Percentiles rank a stretch among this genome's conserved stretches.
Evolutionary conservation across 768 basidiomycete species (phyloP).

Genomic region (Nidularia pulvinata): DNA sequence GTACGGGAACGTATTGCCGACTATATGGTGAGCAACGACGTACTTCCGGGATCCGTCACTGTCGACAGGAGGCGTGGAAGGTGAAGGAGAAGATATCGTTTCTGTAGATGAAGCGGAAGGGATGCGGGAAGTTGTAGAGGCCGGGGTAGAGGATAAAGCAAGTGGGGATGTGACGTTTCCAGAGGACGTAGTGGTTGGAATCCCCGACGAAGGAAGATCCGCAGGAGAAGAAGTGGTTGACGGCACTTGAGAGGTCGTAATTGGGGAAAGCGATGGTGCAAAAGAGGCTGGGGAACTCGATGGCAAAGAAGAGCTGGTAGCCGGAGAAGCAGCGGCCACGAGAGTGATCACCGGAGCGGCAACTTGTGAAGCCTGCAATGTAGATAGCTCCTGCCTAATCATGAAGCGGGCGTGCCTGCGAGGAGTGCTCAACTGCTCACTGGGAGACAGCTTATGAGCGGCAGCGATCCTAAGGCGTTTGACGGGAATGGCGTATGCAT

Average conservation of each 20-base stretch:
- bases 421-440: neutral
- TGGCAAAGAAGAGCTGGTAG: neutral
- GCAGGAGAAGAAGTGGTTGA: too few relatives aligned
- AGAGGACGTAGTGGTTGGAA: neutral
- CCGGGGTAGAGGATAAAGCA: conserved; percentile 2
- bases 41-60: conserved; percentile 30
- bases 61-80: conserved; percentile 9
- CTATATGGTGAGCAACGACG: conserved; percentile 61
- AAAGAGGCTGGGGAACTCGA: neutral
- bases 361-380: neutral
- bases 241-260: too few relatives aligned
- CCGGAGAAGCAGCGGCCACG: neutral
- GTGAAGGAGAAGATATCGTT: conserved; percentile 3
- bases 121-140: neutral
- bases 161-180: neutral
- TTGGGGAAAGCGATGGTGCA: neutral
- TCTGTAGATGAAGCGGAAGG: neutral
- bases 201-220: too few relatives aligned
- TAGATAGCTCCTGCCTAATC: neutral
- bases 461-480: conserved; percentile 9
- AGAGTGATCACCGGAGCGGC: neutral
- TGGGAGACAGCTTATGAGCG: conserved; percentile 2
- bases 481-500: conserved; percentile 11
- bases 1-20: conserved; percentile 72
- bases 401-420: neutral